These are phyloP conservation scores for Calocybe gambosa DNA, from an alignment of 1,284 basidiomycete species.

Conservation along the genomic window DNA sequence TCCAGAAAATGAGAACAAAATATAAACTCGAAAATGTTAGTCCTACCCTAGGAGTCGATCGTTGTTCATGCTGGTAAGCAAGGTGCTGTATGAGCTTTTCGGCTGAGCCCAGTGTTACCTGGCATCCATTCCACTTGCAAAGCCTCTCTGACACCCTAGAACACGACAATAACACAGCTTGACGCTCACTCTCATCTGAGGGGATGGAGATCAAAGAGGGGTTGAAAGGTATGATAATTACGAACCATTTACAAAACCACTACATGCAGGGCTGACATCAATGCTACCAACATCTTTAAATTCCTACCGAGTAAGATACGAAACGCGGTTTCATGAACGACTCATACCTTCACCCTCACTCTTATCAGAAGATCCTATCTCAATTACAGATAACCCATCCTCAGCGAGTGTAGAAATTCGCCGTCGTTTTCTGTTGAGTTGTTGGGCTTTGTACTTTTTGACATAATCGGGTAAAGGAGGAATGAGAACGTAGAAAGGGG, in stretches of 20 bases:
- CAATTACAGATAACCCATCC: constrained; percentile 3
- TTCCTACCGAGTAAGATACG: constrained; percentile 13
- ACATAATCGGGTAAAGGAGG: constrained; percentile 28
- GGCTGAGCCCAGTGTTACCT: constrained; percentile 46
- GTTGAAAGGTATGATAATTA: constrained; percentile 5
- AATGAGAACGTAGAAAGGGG: constrained; percentile 24
- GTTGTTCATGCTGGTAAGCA: constrained; percentile 32
- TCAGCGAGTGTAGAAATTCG: neutral
- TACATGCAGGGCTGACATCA: constrained; percentile 17
- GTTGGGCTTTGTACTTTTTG: constrained; percentile 16
- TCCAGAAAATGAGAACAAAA: constrained; percentile 5
- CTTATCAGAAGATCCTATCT: neutral
- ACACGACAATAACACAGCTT: constrained; percentile 38
- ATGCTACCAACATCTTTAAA: constrained; percentile 14
- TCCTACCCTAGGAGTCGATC: constrained; percentile 12
- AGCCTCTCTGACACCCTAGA: constrained; percentile 38
- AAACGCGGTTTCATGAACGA: constrained; percentile 6
- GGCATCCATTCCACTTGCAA: constrained; percentile 60
- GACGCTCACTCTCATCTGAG: constrained; percentile 35
- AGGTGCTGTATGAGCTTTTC: constrained; percentile 47
- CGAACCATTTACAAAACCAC: constrained; percentile 17
- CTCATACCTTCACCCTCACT: constrained; percentile 19
- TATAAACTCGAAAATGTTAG: constrained; percentile 4
- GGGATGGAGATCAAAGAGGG: constrained; percentile 11
- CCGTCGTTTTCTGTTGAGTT: constrained; percentile 1